A percentile compares a stretch with the other conserved stretches of the same genome.
Evolutionary conservation across 2,329 filamentous ascomycete genomes (phyloP).

Genomic region (Penicillium brevicompactum): DNA sequence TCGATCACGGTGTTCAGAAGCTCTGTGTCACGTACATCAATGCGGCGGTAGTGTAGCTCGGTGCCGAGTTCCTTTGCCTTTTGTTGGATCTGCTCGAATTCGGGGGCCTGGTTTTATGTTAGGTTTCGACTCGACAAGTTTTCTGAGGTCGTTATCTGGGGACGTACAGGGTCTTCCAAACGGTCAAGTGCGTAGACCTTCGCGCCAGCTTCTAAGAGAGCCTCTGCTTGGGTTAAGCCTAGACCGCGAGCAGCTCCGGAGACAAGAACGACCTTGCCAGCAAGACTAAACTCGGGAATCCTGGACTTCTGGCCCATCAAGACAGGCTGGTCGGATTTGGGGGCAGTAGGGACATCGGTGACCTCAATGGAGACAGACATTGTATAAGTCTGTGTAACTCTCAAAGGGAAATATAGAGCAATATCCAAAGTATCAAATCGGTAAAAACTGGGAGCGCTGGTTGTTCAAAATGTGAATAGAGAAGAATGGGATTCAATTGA

Average conservation of each 20-base stretch:
- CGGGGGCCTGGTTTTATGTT: slow-evolving; percentile 42
- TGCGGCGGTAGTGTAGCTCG: slow-evolving; percentile 71
- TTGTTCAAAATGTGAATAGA: neutral
- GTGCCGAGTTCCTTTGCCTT: slow-evolving; percentile 68
- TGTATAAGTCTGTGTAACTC: slow-evolving; percentile 3
- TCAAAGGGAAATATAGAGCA: neutral
- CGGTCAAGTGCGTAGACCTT: slow-evolving; percentile 52
- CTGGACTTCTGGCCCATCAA: slow-evolving; percentile 37
- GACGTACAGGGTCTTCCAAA: slow-evolving; percentile 41
- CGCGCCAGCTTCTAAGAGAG: slow-evolving; percentile 73
- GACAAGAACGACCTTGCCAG: slow-evolving; percentile 69
- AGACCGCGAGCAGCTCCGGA: slow-evolving; percentile 73
- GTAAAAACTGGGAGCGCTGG: neutral
- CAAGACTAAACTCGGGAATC: slow-evolving; percentile 75
- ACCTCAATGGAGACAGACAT: slow-evolving; percentile 41
- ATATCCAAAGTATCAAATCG: neutral
- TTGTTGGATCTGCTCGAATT: slow-evolving; percentile 67
- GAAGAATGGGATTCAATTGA: neutral
- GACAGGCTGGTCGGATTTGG: slow-evolving; percentile 30
- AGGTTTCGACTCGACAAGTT: neutral
- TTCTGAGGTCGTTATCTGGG: neutral
- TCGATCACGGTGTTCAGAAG: slow-evolving; percentile 68
- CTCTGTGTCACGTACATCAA: slow-evolving; percentile 76
- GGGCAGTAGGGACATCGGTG: slow-evolving; percentile 26
- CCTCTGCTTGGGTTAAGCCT: slow-evolving; percentile 73